phyloP scores from a whole-genome alignment of 805 yeast species.

The Saccharomyces mikatae region DNA sequence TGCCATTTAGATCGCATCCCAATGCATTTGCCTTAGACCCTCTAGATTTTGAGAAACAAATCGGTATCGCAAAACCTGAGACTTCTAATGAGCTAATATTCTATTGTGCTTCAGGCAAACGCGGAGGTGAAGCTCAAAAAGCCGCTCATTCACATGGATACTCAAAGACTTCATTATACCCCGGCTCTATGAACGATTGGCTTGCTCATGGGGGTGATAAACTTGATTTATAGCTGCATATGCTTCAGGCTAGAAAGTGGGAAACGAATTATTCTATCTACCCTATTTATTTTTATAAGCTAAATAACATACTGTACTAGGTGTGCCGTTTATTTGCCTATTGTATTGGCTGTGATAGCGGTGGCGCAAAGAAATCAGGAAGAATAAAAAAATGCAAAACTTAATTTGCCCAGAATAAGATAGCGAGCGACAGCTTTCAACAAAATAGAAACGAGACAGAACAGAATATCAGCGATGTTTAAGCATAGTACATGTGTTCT shows the following conservation, averaged over 20 bases:
- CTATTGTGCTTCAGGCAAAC: constrained; percentile 81
- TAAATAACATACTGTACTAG: not conserved
- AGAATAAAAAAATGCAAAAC: not conserved
- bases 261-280: not conserved
- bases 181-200: constrained; percentile 85
- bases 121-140: constrained; percentile 75
- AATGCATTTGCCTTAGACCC: constrained; percentile 68
- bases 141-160: constrained; percentile 81
- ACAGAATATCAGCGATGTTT: not conserved
- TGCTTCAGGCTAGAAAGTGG: not conserved
- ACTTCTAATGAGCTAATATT: constrained; percentile 59
- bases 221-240: constrained; percentile 7
- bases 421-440: not conserved
- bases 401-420: not conserved
- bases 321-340: not conserved
- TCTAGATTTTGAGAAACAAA: constrained; percentile 62
- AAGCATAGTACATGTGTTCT: not conserved
- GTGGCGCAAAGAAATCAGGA: not conserved
- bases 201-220: constrained; percentile 26
- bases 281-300: not conserved
- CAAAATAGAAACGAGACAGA: not conserved
- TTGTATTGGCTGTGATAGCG: not conserved
- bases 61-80: constrained; percentile 69
- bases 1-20: constrained; percentile 78
- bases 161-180: constrained; percentile 63